These are phyloP conservation scores for Strobilomyces dryophilus DNA, from an alignment of 768 basidiomycete genomes.

Conservation along the genomic window DNA sequence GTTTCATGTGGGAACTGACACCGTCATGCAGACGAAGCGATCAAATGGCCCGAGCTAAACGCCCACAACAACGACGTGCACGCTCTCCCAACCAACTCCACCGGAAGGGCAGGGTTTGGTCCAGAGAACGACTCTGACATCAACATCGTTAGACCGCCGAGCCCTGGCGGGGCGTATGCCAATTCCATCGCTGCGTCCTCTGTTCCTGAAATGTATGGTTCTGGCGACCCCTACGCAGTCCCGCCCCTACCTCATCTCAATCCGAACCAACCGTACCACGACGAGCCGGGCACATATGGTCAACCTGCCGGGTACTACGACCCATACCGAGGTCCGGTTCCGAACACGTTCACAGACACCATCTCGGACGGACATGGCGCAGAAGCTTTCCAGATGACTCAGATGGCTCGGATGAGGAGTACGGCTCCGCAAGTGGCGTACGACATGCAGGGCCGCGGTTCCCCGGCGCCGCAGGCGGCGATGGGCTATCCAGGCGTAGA, in stretches of 20 bases:
- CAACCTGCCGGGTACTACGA: conserved; percentile 59
- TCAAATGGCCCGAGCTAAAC: conserved; percentile 90
- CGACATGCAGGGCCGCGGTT: conserved; percentile 30
- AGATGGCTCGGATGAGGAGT: conserved; percentile 42
- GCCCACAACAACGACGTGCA: conserved; percentile 54
- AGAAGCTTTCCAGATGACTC: conserved; percentile 76
- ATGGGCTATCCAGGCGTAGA: conserved; percentile 32
- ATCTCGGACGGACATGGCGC: conserved; percentile 28
- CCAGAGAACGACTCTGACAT: conserved; percentile 57
- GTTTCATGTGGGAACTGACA: conserved; percentile 7
- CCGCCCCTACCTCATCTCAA: conserved; percentile 80
- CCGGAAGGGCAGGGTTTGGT: conserved; percentile 66
- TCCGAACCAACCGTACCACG: conserved; percentile 71
- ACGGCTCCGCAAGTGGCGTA: conserved; percentile 43
- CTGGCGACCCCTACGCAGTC: conserved; percentile 71
- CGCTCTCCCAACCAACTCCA: conserved; percentile 64
- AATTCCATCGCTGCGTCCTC: conserved; percentile 44
- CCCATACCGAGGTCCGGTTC: conserved; percentile 76
- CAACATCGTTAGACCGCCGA: conserved; percentile 51
- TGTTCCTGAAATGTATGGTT: conserved; percentile 36
- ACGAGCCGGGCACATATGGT: conserved; percentile 52
- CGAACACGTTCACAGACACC: conserved; percentile 53
- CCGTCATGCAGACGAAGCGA: conserved; percentile 59
- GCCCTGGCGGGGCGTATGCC: conserved; percentile 43
- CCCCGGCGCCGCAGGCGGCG: conserved; percentile 43